phyloP scores from a whole-genome alignment of 2,329 filamentous ascomycete species.

The Cercospora sojina region DNA sequence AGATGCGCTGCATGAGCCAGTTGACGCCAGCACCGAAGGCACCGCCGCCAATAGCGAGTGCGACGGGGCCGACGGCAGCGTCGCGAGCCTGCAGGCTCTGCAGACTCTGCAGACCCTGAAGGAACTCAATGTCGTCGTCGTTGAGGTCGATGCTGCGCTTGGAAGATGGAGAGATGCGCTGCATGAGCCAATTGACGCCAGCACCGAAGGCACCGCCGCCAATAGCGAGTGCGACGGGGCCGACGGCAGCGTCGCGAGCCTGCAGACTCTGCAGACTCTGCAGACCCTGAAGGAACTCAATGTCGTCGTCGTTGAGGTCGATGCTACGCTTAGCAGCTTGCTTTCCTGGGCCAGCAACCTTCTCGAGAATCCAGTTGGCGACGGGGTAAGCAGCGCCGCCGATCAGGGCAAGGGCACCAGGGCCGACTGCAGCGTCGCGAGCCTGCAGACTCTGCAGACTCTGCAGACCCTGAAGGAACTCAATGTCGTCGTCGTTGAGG shows the following conservation, averaged over 20 bases:
- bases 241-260: background rate
- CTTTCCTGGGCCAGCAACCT: background rate
- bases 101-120: too few relatives aligned
- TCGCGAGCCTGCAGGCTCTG: background rate
- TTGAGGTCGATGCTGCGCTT: too few relatives aligned
- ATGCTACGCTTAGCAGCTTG: background rate
- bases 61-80: background rate
- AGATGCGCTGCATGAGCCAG: background rate
- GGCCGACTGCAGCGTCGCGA: background rate
- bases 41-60: background rate
- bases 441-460: background rate
- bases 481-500: background rate
- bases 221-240: background rate
- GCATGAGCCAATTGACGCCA: background rate
- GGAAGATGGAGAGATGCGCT: background rate
- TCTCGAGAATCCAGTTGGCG: background rate
- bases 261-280: background rate
- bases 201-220: background rate
- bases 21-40: background rate
- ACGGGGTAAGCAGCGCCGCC: background rate
- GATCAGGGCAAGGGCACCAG: background rate
- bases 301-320: background rate
- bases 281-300: background rate
- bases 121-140: background rate
- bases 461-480: too few relatives aligned